Conservation (phyloP, 1,284 basidiomycete species). For the Ceratobasidium sp. region DNA sequence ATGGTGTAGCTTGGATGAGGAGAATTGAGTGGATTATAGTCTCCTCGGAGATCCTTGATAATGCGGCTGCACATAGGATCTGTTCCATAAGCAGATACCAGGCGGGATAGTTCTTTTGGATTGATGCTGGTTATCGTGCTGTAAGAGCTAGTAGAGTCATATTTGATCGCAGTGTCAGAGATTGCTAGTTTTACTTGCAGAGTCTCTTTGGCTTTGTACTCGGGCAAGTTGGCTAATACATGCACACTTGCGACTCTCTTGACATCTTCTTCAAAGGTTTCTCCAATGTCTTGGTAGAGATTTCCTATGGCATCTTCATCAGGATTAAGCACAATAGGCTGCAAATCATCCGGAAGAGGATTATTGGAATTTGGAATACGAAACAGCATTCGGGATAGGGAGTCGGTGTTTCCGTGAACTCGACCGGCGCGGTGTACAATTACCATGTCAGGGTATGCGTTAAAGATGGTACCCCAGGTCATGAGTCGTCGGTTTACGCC, state of each 20-base stretch:
- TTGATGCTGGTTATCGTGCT: neutral
- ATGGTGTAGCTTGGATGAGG: too few species aligned
- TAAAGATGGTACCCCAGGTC: conserved; percentile 53
- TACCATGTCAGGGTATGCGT: conserved; percentile 52
- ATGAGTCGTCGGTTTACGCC: conserved; percentile 53
- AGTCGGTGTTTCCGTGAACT: conserved; percentile 56
- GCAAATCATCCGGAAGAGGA: neutral
- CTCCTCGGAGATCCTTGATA: too few species aligned
- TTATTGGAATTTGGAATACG: conserved; percentile 49
- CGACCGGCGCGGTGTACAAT: conserved; percentile 55
- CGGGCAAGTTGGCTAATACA: neutral
- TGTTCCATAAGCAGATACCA: too few species aligned
- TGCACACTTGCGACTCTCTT: neutral
- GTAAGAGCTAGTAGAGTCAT: neutral
- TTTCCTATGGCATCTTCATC: neutral
- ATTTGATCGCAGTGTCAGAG: neutral
- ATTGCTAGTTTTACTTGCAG: too few species aligned
- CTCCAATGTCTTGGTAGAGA: neutral
- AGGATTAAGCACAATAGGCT: neutral
- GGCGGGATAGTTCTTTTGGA: too few species aligned
- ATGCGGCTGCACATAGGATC: too few species aligned
- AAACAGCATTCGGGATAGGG: conserved; percentile 51
- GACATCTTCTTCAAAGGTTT: neutral
- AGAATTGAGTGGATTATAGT: too few species aligned
- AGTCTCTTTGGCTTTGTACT: too few species aligned